Percentiles rank a stretch among this genome's conserved stretches.
Conservation (phyloP, 73 alveolate genomes). For the Paramecium tetraurelia region DNA sequence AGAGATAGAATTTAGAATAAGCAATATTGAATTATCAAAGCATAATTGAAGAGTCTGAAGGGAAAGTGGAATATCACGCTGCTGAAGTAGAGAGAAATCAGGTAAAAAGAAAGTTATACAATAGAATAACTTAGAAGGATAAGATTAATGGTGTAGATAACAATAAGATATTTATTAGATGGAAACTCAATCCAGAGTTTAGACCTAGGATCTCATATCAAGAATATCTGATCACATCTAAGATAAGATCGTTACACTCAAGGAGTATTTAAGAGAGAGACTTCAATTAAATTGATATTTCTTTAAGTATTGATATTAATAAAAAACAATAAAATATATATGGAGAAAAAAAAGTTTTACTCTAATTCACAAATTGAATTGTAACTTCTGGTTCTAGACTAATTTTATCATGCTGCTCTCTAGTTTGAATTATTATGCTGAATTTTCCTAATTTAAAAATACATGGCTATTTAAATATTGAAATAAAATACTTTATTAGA, state of each 20-base stretch:
- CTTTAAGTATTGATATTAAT: neutral
- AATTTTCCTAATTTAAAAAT: neutral
- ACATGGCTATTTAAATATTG: neutral
- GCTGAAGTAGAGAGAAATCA: conserved; percentile 26
- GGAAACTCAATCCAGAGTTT: neutral
- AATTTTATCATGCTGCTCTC: neutral
- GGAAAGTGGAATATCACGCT: neutral
- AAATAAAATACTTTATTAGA: neutral
- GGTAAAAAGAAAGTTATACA: neutral
- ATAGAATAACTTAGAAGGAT: neutral
- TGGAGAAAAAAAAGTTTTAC: neutral
- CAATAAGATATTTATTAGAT: neutral
- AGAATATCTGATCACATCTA: neutral
- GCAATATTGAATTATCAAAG: neutral
- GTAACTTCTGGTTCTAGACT: neutral
- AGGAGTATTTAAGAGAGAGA: conserved; percentile 8
- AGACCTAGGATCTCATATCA: neutral
- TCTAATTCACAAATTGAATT: neutral
- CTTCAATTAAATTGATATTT: neutral
- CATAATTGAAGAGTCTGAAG: neutral
- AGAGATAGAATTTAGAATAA: neutral
- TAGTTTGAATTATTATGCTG: neutral
- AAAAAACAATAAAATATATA: neutral
- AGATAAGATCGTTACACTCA: conserved; percentile 7
- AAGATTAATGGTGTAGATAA: conserved; percentile 14